Conservation (phyloP, 2,329 filamentous ascomycete genomes). For the Aureobasidium sp. region DNA sequence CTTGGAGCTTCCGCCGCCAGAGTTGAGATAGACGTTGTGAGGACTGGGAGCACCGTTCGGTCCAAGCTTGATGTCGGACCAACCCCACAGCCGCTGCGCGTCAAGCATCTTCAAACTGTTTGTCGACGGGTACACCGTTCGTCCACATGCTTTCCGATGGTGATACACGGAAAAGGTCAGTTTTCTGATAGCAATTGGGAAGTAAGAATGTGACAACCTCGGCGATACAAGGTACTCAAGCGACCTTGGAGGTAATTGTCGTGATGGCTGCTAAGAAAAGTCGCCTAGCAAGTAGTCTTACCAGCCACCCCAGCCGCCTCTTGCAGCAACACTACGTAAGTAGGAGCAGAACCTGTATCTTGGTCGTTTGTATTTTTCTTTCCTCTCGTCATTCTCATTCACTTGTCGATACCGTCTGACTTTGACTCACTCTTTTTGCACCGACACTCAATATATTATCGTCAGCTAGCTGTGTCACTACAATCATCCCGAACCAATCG, state of each 20-base stretch:
- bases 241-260: not conserved
- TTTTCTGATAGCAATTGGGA: not conserved
- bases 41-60: not conserved
- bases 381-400: not conserved
- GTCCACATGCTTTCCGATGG: not conserved
- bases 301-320: constrained; percentile 14
- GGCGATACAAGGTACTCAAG: not conserved
- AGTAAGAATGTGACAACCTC: not conserved
- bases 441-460: not conserved
- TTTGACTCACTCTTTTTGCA: not conserved
- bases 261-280: not conserved
- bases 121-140: not conserved
- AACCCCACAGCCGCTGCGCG: not conserved
- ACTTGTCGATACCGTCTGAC: constrained; percentile 1
- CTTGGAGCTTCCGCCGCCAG: not conserved
- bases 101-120: not conserved
- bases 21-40: not conserved
- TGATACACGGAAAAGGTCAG: not conserved
- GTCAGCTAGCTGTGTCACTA: not conserved
- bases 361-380: constrained; percentile 4
- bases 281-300: not conserved
- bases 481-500: not conserved
- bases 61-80: not conserved
- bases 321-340: constrained; percentile 15
- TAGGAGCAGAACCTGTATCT: constrained; percentile 11